A percentile compares a stretch with the other conserved stretches of the same genome.
phyloP scores from a whole-genome alignment of 192 early-diverging fungal species.

The Umbelopsis sp. region DNA sequence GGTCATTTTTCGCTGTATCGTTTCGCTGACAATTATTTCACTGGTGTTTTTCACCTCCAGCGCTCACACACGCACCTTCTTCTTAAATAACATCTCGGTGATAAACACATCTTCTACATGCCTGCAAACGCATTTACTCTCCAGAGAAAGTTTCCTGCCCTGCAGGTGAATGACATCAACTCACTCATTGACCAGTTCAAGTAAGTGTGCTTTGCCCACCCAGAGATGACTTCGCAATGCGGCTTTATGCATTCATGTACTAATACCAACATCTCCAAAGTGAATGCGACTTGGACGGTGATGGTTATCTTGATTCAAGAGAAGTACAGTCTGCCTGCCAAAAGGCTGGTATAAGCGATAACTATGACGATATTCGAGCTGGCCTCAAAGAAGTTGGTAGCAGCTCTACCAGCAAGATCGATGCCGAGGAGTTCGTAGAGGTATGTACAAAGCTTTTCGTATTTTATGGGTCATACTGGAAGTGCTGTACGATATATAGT shows the following conservation, averaged over 20 bases:
- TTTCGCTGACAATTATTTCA: not conserved
- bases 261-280: conserved; percentile 32
- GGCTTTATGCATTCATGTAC: not conserved
- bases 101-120: conserved; percentile 30
- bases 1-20: not conserved
- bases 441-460: conserved; percentile 41
- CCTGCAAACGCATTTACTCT: conserved; percentile 56
- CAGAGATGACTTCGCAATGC: not conserved
- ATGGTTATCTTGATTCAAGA: conserved; percentile 70
- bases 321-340: conserved; percentile 67
- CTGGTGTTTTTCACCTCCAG: not conserved
- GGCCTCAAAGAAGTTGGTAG: conserved; percentile 70
- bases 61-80: not conserved
- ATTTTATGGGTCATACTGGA: no score
- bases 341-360: conserved; percentile 62
- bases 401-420: conserved; percentile 69
- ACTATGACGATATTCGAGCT: conserved; percentile 76
- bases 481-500: not conserved
- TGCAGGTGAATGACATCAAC: conserved; percentile 56
- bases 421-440: conserved; percentile 82
- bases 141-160: conserved; percentile 51
- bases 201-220: conserved; percentile 32
- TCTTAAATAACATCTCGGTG: not conserved
- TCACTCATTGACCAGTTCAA: conserved; percentile 53
- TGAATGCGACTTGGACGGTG: conserved; percentile 66